Base-by-base conservation (phyloP, 805 yeast species). In the Isabelozyma pseudorhagii region DNA sequence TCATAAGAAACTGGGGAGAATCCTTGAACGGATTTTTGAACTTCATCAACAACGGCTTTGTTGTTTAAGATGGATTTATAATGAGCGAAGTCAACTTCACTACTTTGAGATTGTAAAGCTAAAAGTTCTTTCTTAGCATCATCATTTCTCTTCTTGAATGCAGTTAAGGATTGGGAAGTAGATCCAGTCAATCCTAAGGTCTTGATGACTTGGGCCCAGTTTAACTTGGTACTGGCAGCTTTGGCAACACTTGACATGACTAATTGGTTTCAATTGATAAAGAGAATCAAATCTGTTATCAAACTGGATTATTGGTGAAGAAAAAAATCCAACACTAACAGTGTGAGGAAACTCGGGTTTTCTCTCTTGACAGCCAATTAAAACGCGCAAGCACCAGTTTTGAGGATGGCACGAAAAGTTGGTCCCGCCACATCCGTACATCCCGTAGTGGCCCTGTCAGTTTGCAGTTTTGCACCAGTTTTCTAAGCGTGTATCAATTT, bases 131-230 rank as follows among this genome's bases (percentile, higher is more conserved):
- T 86, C 79, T 91, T 87, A 61, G 98, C 98, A 71, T 94, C 98
- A 67, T 94, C 99, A 74, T 91, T 87, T 83, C 99, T 89, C 89
- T 94, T 93, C 78, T 92, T 92, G 87, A 94, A 94, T 29, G 96
- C 82, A 47, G 94, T 83, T 70, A 94, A 79, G 42, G 96, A 83
- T 47, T 88, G 67, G 52, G 97, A 96, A 54, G 99, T 94, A 67
- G 85, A 76, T 55, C 99, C 99, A 53, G 97, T 83, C 67, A 94
- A 81, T 52, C 97, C 97, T 67, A 94, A 81, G 60, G 91, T 83
- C 59, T 92, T 76, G 69, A 89, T 82, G 68, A 94, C 84, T 77
- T 87, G 86, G 66, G 94, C 84, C 97, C 98, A 94, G 82, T 94
- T 96, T 72, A 93, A 78, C 78, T 91, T 93, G 66, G 87, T 78